A percentile compares a stretch with the other conserved stretches of the same genome.
Conservation (phyloP, 202 grass and related monocot genomes). For the Carex arenaria region DNA sequence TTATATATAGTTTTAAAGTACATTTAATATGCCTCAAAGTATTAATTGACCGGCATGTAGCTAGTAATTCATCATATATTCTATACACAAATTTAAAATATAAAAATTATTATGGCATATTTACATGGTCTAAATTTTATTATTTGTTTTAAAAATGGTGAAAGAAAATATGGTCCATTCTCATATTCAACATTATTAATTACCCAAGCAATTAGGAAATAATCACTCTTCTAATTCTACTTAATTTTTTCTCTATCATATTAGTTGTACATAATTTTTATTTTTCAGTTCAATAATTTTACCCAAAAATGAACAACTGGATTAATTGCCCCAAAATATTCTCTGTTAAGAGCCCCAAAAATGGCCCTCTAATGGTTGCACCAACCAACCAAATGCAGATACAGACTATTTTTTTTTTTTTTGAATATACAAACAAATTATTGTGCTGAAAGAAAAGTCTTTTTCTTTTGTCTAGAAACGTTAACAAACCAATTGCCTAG, state of each 20-base stretch:
- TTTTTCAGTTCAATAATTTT: neutral
- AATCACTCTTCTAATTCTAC: neutral
- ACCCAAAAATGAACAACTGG: neutral
- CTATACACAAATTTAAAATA: neutral
- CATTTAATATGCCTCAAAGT: neutral
- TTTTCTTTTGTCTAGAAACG: constrained; percentile 16
- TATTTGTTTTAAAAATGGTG: neutral
- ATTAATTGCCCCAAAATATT: neutral
- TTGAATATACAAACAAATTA: constrained; percentile 14
- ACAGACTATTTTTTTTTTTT: neutral
- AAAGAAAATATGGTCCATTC: neutral
- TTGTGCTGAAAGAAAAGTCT: constrained; percentile 4
- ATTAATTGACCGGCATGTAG: too few relatives aligned
- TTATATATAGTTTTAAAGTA: neutral
- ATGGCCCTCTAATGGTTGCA: constrained; percentile 11
- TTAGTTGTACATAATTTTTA: neutral
- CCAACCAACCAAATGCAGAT: constrained; percentile 8
- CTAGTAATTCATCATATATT: neutral
- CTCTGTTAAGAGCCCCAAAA: neutral
- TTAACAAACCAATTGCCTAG: neutral
- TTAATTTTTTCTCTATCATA: neutral
- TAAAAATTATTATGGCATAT: neutral
- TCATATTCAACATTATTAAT: neutral
- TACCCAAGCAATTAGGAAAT: neutral
- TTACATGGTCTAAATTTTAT: neutral